phyloP scores from a whole-genome alignment of 495 filamentous ascomycete species.

The Penicillium samsonianum region DNA sequence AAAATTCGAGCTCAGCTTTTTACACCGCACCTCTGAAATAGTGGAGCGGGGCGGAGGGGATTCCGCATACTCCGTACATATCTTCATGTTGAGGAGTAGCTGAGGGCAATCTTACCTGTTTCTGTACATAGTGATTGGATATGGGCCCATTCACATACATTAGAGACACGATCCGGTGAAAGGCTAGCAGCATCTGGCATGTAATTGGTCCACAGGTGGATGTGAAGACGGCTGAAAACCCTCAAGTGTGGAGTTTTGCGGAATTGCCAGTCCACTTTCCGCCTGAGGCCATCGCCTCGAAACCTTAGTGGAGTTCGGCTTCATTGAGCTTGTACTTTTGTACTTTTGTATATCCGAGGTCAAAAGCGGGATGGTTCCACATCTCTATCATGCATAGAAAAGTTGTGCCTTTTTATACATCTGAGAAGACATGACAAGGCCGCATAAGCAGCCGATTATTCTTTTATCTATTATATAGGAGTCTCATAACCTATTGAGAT shows the following conservation, averaged over 20 bases:
- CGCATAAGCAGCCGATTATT: no score
- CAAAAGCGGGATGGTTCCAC: background rate
- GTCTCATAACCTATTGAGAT: conserved; percentile 18
- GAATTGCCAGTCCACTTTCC: conserved; percentile 4
- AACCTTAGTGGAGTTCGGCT: background rate
- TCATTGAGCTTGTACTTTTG: no score
- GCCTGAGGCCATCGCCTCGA: background rate
- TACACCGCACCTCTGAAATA: background rate
- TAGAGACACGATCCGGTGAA: background rate
- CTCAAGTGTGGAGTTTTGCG: background rate
- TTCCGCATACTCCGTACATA: conserved; percentile 2
- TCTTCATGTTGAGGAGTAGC: background rate
- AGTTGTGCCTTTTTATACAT: no score
- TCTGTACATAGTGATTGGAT: no score
- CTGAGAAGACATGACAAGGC: background rate
- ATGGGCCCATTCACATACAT: background rate
- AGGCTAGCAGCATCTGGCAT: background rate
- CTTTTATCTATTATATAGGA: background rate
- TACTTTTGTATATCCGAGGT: background rate
- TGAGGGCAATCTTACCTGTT: background rate
- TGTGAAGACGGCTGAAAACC: background rate
- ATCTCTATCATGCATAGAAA: background rate
- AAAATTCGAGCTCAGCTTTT: background rate
- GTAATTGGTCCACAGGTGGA: background rate
- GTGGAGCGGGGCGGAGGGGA: background rate